Conservation (phyloP, 805 yeast genomes). For the Candida taoyuanica region DNA sequence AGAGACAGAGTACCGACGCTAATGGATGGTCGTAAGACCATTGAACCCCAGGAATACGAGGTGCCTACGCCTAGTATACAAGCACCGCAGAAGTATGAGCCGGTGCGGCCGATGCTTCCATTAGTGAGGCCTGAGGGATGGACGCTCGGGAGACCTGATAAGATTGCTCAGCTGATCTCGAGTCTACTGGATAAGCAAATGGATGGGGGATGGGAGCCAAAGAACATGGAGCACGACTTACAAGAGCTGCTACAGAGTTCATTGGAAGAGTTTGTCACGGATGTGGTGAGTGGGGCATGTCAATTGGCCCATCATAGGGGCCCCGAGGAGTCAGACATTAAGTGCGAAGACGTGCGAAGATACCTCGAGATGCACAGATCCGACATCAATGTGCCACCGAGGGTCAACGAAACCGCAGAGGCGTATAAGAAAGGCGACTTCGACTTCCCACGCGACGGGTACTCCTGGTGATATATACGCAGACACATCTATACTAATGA, state of each 20-base stretch:
- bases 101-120: neutral
- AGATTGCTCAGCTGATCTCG: neutral
- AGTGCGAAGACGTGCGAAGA: neutral
- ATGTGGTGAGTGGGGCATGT: slow-evolving; percentile 1
- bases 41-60: neutral
- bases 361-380: slow-evolving; percentile 2
- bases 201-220: slow-evolving; percentile 3
- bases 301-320: slow-evolving; percentile 5
- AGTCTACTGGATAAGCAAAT: slow-evolving; percentile 1
- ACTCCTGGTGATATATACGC: neutral
- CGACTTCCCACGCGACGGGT: slow-evolving; percentile 1
- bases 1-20: neutral
- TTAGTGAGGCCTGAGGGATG: neutral
- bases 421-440: neutral
- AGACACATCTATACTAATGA: neutral
- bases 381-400: neutral
- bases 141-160: neutral
- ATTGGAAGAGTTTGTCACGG: slow-evolving; percentile 6
- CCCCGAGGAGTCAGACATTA: neutral
- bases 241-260: slow-evolving; percentile 4
- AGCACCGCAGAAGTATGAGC: neutral
- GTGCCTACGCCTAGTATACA: neutral
- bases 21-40: neutral
- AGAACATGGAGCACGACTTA: slow-evolving; percentile 3
- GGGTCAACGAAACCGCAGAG: neutral